phyloP scores from a whole-genome alignment of 2,329 filamentous ascomycete species.

The Pyrenochaeta sp. region DNA sequence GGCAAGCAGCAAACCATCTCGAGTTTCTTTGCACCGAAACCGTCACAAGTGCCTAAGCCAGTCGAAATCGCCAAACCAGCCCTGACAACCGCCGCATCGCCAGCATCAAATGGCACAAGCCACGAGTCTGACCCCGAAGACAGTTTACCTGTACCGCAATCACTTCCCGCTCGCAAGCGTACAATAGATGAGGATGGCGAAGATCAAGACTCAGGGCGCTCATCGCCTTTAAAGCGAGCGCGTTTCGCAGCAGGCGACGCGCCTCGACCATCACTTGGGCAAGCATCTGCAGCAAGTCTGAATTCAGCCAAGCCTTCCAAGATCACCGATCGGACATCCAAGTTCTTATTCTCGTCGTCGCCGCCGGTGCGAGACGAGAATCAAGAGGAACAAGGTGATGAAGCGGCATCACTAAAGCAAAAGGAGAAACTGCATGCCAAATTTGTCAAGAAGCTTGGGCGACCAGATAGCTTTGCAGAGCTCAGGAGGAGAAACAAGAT shows the following conservation, averaged over 20 bases:
- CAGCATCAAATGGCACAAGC: constrained; percentile 16
- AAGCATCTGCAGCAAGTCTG: constrained; percentile 29
- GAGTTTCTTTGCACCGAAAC: constrained; percentile 75
- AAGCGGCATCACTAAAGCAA: constrained; percentile 62
- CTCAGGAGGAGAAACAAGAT: constrained; percentile 68
- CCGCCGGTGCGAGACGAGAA: constrained; percentile 46
- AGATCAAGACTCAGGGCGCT: constrained; percentile 31
- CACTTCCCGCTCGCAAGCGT: constrained; percentile 33
- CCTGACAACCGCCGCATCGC: constrained; percentile 28
- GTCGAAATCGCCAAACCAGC: constrained; percentile 19
- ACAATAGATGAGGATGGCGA: constrained; percentile 51
- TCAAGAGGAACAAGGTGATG: constrained; percentile 55
- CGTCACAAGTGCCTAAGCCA: constrained; percentile 45
- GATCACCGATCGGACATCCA: constrained; percentile 62
- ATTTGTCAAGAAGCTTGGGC: constrained; percentile 90
- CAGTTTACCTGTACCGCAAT: constrained; percentile 14
- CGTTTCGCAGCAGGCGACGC: constrained; percentile 28
- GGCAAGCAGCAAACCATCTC: constrained; percentile 86
- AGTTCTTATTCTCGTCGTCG: constrained; percentile 66
- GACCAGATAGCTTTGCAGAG: constrained; percentile 79
- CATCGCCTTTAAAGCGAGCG: constrained; percentile 51
- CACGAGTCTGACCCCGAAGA: constrained; percentile 25
- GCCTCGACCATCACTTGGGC: constrained; percentile 30
- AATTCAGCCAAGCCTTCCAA: constrained; percentile 45
- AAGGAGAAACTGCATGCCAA: constrained; percentile 80